Base-by-base conservation (phyloP, 306 rosid genomes). In the Gleditsia sinensis region DNA sequence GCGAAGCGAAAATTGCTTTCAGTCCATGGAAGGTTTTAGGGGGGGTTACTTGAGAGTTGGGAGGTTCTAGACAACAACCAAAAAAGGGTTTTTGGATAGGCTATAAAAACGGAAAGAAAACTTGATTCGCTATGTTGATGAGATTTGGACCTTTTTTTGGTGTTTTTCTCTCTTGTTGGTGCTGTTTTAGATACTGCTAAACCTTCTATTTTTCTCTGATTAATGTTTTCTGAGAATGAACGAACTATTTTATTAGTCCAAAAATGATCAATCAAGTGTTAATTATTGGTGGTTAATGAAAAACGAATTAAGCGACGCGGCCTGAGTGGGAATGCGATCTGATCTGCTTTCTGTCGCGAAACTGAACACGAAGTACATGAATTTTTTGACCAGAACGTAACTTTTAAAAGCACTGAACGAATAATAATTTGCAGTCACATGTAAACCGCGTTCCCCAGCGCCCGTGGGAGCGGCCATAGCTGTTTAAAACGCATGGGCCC, bases 301-400 rank as follows among this genome's bases (percentile, higher is more conserved):
- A 39, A 40, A 16, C 0, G 4, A 21, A 6, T 23, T 25, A 28
- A 14, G 42, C 21, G 20, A 21, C 9, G 45, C 17, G 17, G 42
- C 10, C 14, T 55, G 5, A 54, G 53, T 54, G 72, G 69, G 56
- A 20, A 69, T 40, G 71, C 17, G 75, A 50, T 58, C 53, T 60
- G 58, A 40, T 40, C 4, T 45, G 27, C n/a, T 24, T n/a, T 16
- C 40, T 58, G 68, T 19, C 54, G 62, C 50, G 19, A 68, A 51
- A 6, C 59, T 67, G 37, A 14, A 75, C 45, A 28, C 2, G 33
- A 19, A 30, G 68, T 48, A 2, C 32, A 13, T 0, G 43, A 33
- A 17, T 3, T 48, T 62, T 83, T 79, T 79, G 69, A 65, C 81
- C 82, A 23, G 23, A 46, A 24, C 9, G 20, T 27, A 42, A 14